Percentiles rank a stretch among this genome's conserved stretches.
phyloP scores from a whole-genome alignment of 2,329 filamentous ascomycete genomes.

The Fusarium musae region DNA sequence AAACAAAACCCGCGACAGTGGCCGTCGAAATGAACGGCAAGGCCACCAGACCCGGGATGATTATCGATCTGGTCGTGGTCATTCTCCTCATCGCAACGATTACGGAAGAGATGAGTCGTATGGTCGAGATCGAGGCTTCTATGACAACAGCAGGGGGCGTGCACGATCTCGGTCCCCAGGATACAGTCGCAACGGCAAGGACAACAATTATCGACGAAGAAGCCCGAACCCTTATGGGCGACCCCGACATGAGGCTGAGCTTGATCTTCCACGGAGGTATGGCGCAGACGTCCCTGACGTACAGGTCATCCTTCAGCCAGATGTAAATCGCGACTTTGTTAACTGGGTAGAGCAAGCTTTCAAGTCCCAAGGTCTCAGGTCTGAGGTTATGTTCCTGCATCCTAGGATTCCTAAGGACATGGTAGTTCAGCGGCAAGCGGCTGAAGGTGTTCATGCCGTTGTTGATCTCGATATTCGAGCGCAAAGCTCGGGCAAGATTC shows the following conservation, averaged over 20 bases:
- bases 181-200: slow-evolving; percentile 56
- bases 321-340: slow-evolving; percentile 82
- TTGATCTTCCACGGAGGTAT: slow-evolving; percentile 79
- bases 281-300: slow-evolving; percentile 86
- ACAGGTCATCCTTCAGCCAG: slow-evolving; percentile 84
- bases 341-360: slow-evolving; percentile 84
- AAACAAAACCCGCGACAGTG: slow-evolving; percentile 61
- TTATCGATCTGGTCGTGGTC: slow-evolving; percentile 70
- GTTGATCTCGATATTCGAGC: slow-evolving; percentile 78
- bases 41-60: slow-evolving; percentile 68
- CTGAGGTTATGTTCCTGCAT: slow-evolving; percentile 82
- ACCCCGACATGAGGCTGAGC: slow-evolving; percentile 62
- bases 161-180: slow-evolving; percentile 77
- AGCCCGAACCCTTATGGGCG: slow-evolving; percentile 73
- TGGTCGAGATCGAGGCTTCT: slow-evolving; percentile 57
- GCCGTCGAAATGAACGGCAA: slow-evolving; percentile 57
- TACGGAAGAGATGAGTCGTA: slow-evolving; percentile 71
- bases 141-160: slow-evolving; percentile 57
- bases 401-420: slow-evolving; percentile 80
- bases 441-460: slow-evolving; percentile 89
- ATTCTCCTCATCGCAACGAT: slow-evolving; percentile 67
- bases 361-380: slow-evolving; percentile 74
- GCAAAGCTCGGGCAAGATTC: slow-evolving; percentile 77
- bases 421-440: slow-evolving; percentile 85
- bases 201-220: slow-evolving; percentile 70